These are phyloP conservation scores for Clarireedia sp. DNA, from an alignment of 2,329 filamentous ascomycete species.

Conservation along the genomic window DNA sequence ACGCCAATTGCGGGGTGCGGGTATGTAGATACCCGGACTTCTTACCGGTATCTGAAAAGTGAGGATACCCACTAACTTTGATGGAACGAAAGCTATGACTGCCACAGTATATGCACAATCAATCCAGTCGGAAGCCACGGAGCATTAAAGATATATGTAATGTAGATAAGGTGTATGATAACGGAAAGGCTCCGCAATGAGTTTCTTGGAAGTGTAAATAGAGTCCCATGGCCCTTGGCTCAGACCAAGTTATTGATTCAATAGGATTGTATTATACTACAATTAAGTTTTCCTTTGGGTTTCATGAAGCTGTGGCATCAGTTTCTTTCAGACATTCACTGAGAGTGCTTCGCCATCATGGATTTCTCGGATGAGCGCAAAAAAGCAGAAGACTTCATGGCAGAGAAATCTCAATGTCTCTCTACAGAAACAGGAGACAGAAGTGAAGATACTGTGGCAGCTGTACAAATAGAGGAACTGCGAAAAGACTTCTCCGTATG, in stretches of 20 bases:
- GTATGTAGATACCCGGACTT: not conserved
- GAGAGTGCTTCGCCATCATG: not conserved
- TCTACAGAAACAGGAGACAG: not conserved
- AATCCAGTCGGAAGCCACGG: too few relatives aligned
- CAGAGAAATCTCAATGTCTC: not conserved
- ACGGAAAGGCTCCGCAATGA: not conserved
- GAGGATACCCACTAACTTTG: too few relatives aligned
- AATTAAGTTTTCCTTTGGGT: not conserved
- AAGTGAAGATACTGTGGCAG: not conserved
- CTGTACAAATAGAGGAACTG: conserved; percentile 19
- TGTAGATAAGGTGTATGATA: too few relatives aligned
- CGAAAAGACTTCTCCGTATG: conserved; percentile 34
- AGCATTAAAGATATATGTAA: too few relatives aligned
- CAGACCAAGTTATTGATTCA: not conserved
- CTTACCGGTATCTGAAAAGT: too few relatives aligned
- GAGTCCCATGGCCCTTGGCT: too few relatives aligned
- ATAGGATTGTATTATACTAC: not conserved
- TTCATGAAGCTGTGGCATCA: not conserved
- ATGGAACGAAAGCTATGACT: too few relatives aligned
- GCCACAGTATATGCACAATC: too few relatives aligned
- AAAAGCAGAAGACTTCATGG: not conserved
- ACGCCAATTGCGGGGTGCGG: not conserved
- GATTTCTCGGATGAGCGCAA: not conserved
- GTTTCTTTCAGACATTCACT: not conserved
- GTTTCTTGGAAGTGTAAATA: not conserved